Evolutionary conservation across 148 eudicot genomes (phyloP).

Genomic region (Oxyria digyna): DNA sequence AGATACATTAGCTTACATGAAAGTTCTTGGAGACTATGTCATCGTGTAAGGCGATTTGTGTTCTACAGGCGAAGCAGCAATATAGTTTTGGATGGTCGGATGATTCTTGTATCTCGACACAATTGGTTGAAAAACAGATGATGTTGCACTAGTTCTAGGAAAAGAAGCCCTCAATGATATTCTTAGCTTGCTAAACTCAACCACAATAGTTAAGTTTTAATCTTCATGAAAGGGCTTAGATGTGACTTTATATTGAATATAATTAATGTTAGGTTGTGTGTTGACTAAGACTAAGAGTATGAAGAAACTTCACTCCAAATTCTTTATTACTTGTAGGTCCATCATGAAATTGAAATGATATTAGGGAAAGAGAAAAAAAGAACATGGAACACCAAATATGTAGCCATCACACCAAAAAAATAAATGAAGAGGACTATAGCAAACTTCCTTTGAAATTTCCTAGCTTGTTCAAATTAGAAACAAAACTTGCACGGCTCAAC

Average conservation of each 20-base stretch:
- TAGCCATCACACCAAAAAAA: too few relatives aligned
- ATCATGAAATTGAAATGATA: not conserved
- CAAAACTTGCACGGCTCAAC: not conserved
- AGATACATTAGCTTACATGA: conserved; percentile 3
- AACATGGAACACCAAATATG: too few relatives aligned
- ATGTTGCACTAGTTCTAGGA: not conserved
- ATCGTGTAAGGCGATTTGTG: conserved; percentile 5
- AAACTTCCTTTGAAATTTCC: too few relatives aligned
- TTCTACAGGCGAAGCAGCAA: conserved; percentile 6
- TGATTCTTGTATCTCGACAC: not conserved
- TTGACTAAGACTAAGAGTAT: not conserved
- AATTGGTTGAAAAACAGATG: not conserved
- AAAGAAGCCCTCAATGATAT: not conserved
- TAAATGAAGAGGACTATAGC: too few relatives aligned
- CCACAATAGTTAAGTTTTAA: not conserved
- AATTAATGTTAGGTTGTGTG: not conserved
- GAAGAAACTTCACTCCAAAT: not conserved
- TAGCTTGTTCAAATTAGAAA: not conserved
- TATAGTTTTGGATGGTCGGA: not conserved
- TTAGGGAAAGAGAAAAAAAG: not conserved
- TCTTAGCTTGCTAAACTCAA: not conserved
- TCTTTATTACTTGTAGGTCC: not conserved
- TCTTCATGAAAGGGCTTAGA: not conserved
- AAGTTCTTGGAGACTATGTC: conserved; percentile 8
- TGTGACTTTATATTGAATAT: not conserved